These are phyloP conservation scores for Naganishia antarctica DNA, from an alignment of 768 basidiomycete genomes.

Conservation along the genomic window DNA sequence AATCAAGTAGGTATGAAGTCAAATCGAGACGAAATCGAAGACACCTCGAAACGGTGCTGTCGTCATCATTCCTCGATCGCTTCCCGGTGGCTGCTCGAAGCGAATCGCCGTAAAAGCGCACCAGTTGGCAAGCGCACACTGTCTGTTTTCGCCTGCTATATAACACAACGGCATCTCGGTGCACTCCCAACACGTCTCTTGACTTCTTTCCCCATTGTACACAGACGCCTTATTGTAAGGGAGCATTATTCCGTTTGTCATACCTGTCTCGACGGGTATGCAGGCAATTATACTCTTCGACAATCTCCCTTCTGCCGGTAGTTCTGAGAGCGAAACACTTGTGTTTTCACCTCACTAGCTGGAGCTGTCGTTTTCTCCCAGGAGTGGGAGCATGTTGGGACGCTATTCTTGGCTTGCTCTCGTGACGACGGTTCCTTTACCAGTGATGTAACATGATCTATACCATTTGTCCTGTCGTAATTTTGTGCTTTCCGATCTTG, in stretches of 20 bases:
- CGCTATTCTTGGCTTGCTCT: conserved; percentile 16
- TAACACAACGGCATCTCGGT: background rate
- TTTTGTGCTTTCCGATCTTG: too few species aligned
- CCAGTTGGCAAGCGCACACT: background rate
- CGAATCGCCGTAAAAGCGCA: background rate
- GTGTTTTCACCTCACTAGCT: conserved; percentile 18
- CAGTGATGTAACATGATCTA: conserved; percentile 18
- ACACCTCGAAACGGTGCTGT: conserved; percentile 3
- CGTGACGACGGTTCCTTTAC: conserved; percentile 21
- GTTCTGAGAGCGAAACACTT: conserved; percentile 23
- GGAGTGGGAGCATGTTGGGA: conserved; percentile 10
- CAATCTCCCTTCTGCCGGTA: conserved; percentile 30
- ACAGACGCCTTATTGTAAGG: conserved; percentile 32
- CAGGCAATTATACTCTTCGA: background rate
- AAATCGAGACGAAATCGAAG: too few species aligned
- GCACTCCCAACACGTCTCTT: too few species aligned
- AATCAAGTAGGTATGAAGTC: background rate
- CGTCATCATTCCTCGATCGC: background rate
- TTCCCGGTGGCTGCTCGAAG: background rate
- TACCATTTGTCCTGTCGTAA: background rate
- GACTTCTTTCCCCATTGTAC: conserved; percentile 23
- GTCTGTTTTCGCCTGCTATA: background rate
- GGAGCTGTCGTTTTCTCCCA: conserved; percentile 20
- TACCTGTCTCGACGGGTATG: background rate
- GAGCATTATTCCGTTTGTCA: conserved; percentile 13